Evolutionary conservation across 305 asterid species (phyloP), one percentile per base, ranked within the genome.

Genomic region (Striga hermonthica): DNA sequence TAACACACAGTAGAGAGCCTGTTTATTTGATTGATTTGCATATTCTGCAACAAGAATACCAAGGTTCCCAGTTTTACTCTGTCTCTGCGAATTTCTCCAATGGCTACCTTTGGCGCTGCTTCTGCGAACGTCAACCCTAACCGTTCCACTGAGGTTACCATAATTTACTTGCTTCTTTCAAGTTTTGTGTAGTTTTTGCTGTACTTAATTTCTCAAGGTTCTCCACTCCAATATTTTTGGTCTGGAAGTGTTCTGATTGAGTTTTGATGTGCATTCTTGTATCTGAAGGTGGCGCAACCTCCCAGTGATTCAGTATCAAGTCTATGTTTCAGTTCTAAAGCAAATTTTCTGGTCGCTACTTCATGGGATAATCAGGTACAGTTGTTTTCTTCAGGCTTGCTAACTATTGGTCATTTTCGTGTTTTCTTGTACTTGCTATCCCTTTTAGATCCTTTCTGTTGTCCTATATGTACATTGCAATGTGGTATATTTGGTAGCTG

Each of bases 311-410:
- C 79, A 7, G 67, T 74, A 4, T 78, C 82, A 15, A 78, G 82
- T 39, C 52, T 78, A 9, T 12, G 77, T 41, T 78, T 78, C 55
- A 78, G 82, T 44, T 79, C 82, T 11, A 74, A 71, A 69, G 79
- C 76, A 4, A 78, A 78, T 60, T 39, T 57, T 16, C 53, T 78
- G 59, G 77, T 78, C 7, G 82, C 79, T 57, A 70, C 82, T 39
- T 78, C 82, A n/a, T 74, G 82, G 82, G 82, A 78, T 68, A 78
- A 78, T 58, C 79, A 78, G 82, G 82, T 74, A 74, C 9, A 35
- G 9, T 49, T 16, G 13, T 44, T 68, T 6, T 10, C 37, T 22
- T 9, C 37, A 9, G 6, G 22, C 22, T 5, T 14, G 49, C 50
- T 44, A 8, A 50, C 36, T 15, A 14, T 16, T 54, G 13, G 13